These are phyloP conservation scores for Musa schizocarpa DNA, from an alignment of 176 grass and related monocot genomes.

Conservation along the genomic window DNA sequence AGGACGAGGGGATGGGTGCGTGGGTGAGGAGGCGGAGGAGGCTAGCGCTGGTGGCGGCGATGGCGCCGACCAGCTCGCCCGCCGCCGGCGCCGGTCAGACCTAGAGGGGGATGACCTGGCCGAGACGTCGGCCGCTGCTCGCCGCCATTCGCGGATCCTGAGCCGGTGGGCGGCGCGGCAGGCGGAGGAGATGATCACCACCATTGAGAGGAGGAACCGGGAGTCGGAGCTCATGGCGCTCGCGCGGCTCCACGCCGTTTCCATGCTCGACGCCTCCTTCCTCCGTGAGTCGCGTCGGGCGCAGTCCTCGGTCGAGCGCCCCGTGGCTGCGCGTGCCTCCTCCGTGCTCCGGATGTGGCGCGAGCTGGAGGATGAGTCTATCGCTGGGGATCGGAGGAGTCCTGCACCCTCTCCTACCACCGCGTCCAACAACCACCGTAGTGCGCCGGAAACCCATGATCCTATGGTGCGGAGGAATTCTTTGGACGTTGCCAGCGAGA, in stretches of 20 bases:
- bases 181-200: conserved; percentile 66
- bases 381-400: conserved; percentile 23
- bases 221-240: conserved; percentile 84
- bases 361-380: conserved; percentile 20
- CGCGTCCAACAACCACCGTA: conserved; percentile 1
- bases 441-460: conserved; percentile 4
- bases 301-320: conserved; percentile 39
- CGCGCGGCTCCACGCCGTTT: conserved; percentile 79
- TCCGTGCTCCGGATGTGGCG: conserved; percentile 25
- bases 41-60: background rate
- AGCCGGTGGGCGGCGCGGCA: conserved; percentile 59
- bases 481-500: background rate
- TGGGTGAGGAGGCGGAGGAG: conserved; percentile 5
- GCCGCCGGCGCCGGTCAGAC: conserved; percentile 17
- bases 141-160: conserved; percentile 45
- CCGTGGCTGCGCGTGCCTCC: conserved; percentile 31
- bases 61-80: background rate
- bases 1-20: conserved; percentile 17
- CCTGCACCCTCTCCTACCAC: background rate
- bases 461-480: background rate
- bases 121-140: conserved; percentile 37
- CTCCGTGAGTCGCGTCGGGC: conserved; percentile 19
- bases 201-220: conserved; percentile 65
- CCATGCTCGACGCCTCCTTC: conserved; percentile 81
- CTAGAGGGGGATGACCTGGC: conserved; percentile 24